A percentile compares a stretch with the other conserved stretches of the same genome.
phyloP scores from a whole-genome alignment of 306 rosid genomes.

The Cucurbita argyrosperma region DNA sequence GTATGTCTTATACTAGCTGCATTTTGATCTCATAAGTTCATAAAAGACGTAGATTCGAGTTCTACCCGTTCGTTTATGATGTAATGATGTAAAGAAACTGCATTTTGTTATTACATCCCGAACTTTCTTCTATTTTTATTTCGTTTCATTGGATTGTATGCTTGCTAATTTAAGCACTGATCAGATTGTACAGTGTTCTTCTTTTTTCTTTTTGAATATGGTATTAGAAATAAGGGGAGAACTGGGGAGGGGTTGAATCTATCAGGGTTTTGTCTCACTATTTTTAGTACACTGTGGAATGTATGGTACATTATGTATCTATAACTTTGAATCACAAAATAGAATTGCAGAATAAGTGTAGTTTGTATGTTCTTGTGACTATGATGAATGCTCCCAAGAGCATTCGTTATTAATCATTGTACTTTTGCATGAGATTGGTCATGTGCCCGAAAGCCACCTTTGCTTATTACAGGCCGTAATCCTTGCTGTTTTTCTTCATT shows the following conservation, averaged over 20 bases:
- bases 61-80: background rate
- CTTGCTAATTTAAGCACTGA: background rate
- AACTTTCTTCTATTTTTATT: background rate
- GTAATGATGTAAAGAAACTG: background rate
- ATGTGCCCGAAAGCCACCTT: background rate
- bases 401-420: background rate
- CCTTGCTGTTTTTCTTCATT: conserved; percentile 7
- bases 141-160: background rate
- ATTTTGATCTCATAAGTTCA: background rate
- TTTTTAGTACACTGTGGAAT: background rate
- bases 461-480: background rate
- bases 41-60: background rate
- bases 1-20: background rate
- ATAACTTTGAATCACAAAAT: background rate
- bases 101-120: background rate
- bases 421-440: background rate
- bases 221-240: background rate
- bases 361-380: background rate
- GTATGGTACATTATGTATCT: background rate
- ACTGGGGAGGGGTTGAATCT: background rate
- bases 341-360: background rate
- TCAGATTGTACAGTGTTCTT: background rate
- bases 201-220: background rate
- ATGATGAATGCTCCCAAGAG: background rate
- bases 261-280: background rate